Conservation (phyloP, 129 eudicot species). For the Oenanthe sinensis region DNA sequence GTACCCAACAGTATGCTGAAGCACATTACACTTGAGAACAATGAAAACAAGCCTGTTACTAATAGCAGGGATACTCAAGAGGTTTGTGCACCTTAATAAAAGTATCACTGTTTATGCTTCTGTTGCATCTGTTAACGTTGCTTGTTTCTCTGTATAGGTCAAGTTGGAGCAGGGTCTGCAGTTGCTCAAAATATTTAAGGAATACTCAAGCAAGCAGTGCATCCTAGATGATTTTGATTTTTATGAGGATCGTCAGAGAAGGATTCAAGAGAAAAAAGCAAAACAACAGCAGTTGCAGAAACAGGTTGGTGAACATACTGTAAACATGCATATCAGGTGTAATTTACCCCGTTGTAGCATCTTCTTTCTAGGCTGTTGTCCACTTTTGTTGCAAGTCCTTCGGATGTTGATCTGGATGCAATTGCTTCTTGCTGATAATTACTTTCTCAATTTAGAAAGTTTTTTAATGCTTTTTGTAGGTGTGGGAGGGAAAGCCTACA, state of each 20-base stretch:
- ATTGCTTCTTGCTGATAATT: not conserved
- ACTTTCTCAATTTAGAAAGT: no score
- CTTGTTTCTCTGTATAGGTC: slow-evolving; percentile 29
- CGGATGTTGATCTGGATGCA: not conserved
- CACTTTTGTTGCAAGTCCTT: not conserved
- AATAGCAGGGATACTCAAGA: slow-evolving; percentile 90
- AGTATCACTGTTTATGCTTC: not conserved
- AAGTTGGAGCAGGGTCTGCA: slow-evolving; percentile 68
- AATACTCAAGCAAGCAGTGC: slow-evolving; percentile 57
- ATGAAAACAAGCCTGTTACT: slow-evolving; percentile 81
- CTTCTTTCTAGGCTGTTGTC: not conserved
- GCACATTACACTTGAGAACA: slow-evolving; percentile 71
- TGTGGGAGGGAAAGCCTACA: slow-evolving; percentile 53
- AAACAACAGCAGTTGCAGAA: slow-evolving; percentile 50
- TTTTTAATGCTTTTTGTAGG: slow-evolving; percentile 5
- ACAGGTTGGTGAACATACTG: not conserved
- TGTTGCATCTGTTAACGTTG: not conserved
- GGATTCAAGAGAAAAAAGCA: slow-evolving; percentile 72
- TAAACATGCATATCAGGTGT: not conserved
- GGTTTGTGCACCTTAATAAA: slow-evolving; percentile 21
- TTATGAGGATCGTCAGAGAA: slow-evolving; percentile 62
- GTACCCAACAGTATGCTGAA: slow-evolving; percentile 72
- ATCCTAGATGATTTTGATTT: slow-evolving; percentile 80
- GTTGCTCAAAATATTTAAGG: slow-evolving; percentile 60
- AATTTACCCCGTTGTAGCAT: not conserved